Percentiles rank a stretch among this genome's conserved stretches.
phyloP scores from a whole-genome alignment of 139 green algal species.

The Nannochloris sp. region DNA sequence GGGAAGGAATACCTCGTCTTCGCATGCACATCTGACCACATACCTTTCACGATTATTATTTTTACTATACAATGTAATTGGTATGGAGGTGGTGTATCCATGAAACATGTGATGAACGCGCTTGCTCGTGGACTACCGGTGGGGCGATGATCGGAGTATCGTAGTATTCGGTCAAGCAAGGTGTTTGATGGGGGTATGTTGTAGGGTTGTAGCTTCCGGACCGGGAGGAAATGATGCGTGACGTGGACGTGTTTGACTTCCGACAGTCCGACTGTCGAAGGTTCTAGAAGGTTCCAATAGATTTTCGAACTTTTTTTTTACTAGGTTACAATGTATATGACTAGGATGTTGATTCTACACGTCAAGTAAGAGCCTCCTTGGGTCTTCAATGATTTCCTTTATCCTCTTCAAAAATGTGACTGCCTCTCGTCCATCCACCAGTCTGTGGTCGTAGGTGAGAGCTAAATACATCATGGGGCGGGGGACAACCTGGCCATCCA shows the following conservation, averaged over 20 bases:
- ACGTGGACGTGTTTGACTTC: not conserved
- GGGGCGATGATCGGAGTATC: too few species aligned
- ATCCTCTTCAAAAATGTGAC: slow-evolving; percentile 96
- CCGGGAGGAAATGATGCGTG: not conserved
- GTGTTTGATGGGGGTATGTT: not conserved
- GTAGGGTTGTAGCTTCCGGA: not conserved
- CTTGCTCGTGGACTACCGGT: too few species aligned
- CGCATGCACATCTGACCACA: too few species aligned
- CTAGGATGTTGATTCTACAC: slow-evolving; percentile 37
- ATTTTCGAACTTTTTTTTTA: too few species aligned
- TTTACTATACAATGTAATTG: too few species aligned
- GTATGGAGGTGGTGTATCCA: too few species aligned
- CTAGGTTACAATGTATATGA: too few species aligned
- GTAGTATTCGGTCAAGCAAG: not conserved
- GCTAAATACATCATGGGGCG: slow-evolving; percentile 98
- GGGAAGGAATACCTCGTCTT: too few species aligned
- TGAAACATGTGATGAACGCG: too few species aligned
- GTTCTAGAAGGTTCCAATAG: not conserved
- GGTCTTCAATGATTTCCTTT: slow-evolving; percentile 98
- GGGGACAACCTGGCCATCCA: slow-evolving; percentile 69
- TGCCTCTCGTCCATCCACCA: slow-evolving; percentile 92
- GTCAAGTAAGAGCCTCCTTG: slow-evolving; percentile 83
- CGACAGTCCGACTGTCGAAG: not conserved
- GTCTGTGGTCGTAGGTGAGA: slow-evolving; percentile 97
- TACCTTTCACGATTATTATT: too few species aligned